phyloP scores from a whole-genome alignment of 352 stramenopile genomes.

The Discostella stelligera region DNA sequence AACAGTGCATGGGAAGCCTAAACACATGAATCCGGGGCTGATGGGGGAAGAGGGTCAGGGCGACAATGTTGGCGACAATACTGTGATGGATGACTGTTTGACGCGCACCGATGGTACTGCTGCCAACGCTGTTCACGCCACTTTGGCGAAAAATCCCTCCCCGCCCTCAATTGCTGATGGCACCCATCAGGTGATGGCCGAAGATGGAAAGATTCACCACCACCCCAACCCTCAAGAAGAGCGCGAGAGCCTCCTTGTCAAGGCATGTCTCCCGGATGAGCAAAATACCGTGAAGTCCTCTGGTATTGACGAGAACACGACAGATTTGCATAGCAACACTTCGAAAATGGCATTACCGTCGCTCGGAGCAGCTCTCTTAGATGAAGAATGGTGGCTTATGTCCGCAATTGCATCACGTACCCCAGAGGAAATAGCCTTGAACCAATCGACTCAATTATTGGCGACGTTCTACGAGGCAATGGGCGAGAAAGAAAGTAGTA shows the following conservation, averaged over 20 bases:
- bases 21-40: neutral
- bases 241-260: constrained; percentile 29
- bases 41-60: neutral
- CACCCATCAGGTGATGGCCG: constrained; percentile 35
- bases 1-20: constrained; percentile 15
- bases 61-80: neutral
- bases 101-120: neutral
- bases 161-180: neutral
- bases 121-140: neutral
- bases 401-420: constrained; percentile 56
- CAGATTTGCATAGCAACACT: neutral
- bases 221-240: constrained; percentile 43
- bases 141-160: neutral
- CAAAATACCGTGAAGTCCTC: constrained; percentile 30
- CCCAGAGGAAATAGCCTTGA: constrained; percentile 29
- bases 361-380: constrained; percentile 55
- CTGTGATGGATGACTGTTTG: neutral
- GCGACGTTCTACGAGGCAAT: constrained; percentile 80
- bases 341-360: constrained; percentile 27
- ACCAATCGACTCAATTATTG: constrained; percentile 43
- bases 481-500: constrained; percentile 59
- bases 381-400: constrained; percentile 80
- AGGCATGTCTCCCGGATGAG: constrained; percentile 10
- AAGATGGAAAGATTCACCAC: constrained; percentile 45
- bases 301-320: neutral